phyloP scores from a whole-genome alignment of 1,284 basidiomycete genomes.

The Ustilago cynodontis region DNA sequence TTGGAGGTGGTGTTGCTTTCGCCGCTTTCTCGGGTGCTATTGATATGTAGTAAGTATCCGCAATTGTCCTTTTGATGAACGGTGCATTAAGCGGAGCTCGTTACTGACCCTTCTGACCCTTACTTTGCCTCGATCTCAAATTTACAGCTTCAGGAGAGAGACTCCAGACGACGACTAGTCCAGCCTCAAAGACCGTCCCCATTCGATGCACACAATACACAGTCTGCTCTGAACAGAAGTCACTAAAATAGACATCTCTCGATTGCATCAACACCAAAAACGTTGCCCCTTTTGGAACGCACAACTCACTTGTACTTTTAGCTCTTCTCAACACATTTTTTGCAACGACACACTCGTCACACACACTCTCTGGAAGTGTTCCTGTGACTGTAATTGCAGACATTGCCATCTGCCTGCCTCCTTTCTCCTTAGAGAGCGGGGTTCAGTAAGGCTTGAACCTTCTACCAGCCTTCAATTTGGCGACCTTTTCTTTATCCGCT shows the following conservation, averaged over 20 bases:
- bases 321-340: neutral
- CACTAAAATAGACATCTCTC: too few relatives aligned
- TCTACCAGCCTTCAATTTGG: conserved; percentile 59
- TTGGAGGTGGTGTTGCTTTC: conserved; percentile 66
- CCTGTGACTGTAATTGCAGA: too few relatives aligned
- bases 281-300: neutral
- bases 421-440: too few relatives aligned
- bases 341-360: neutral
- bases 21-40: conserved; percentile 68
- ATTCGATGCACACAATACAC: too few relatives aligned
- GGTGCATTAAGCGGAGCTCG: neutral
- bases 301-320: conserved; percentile 28
- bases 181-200: neutral
- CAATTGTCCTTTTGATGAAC: neutral
- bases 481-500: conserved; percentile 62
- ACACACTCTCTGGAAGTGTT: neutral
- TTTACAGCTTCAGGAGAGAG: conserved; percentile 55
- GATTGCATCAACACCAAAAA: too few relatives aligned
- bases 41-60: conserved; percentile 60
- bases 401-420: too few relatives aligned
- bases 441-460: conserved; percentile 65
- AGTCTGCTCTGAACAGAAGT: too few relatives aligned
- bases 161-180: conserved; percentile 54
- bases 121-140: too few relatives aligned
- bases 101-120: neutral